Conservation (phyloP, 768 basidiomycete genomes). For the Sporobolomyces phaffii region DNA sequence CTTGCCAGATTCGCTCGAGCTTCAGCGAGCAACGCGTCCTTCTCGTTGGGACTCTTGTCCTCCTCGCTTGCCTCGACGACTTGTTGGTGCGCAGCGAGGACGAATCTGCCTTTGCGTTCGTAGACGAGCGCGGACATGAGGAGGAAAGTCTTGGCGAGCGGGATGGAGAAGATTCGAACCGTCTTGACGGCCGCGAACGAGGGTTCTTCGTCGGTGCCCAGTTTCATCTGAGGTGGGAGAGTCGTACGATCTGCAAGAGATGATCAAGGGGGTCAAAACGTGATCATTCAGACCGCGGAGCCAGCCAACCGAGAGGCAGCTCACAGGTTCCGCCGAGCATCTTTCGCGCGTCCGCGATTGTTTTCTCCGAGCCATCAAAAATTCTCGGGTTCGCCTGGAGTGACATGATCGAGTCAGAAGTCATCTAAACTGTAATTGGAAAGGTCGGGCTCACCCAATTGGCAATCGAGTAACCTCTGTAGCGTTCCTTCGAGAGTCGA, state of each 20-base stretch:
- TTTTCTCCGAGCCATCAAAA: neutral
- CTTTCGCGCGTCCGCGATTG: neutral
- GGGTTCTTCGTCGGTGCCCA: neutral
- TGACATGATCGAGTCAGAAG: neutral
- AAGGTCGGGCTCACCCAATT: constrained; percentile 19
- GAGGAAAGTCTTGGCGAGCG: constrained; percentile 11
- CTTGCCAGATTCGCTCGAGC: neutral
- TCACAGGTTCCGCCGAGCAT: neutral
- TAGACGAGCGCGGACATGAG: constrained; percentile 15
- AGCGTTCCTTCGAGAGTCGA: neutral
- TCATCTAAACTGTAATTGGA: neutral
- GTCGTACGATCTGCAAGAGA: neutral
- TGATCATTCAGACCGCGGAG: neutral
- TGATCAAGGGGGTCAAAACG: too few relatives aligned
- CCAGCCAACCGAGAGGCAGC: neutral
- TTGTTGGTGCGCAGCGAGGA: neutral
- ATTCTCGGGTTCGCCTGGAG: constrained; percentile 5
- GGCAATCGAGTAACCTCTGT: neutral
- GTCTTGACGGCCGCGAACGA: neutral
- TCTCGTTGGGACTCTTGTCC: neutral
- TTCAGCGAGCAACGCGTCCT: neutral
- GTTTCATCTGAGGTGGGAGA: neutral
- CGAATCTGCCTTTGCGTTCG: neutral
- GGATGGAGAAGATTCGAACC: constrained; percentile 10
- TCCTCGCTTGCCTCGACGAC: neutral